Conservation (phyloP, 345 rosid species). For the Populus deltoides region DNA sequence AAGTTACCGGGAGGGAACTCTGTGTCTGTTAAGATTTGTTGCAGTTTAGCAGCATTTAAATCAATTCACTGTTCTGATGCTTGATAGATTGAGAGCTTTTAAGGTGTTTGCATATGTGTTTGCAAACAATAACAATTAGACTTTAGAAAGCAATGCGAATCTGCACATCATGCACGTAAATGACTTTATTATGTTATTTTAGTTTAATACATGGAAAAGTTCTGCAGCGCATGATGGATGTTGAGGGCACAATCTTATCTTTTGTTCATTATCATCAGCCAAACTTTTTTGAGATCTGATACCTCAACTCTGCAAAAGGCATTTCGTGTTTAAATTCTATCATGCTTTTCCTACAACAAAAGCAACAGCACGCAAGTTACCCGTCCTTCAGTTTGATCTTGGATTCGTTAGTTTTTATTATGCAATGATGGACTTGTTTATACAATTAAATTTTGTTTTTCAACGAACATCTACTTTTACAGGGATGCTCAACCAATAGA, state of each 20-base stretch:
- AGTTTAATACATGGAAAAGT: not conserved
- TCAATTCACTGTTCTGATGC: not conserved
- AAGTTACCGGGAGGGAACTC: not conserved
- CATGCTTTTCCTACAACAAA: not conserved
- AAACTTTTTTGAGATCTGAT: not conserved
- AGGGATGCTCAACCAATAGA: conserved; percentile 78
- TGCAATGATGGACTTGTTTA: not conserved
- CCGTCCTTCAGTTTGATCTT: not conserved
- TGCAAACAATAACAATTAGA: not conserved
- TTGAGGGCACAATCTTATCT: not conserved
- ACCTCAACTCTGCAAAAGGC: not conserved
- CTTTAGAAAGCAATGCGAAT: not conserved
- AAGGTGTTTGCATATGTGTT: not conserved
- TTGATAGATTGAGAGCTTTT: not conserved
- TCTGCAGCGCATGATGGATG: not conserved
- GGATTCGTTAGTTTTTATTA: not conserved
- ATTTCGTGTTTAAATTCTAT: not conserved
- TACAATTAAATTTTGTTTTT: not conserved
- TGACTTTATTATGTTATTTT: not conserved
- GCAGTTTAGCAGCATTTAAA: not conserved
- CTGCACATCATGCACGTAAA: not conserved
- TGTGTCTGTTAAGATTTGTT: not conserved
- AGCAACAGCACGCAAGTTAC: not conserved
- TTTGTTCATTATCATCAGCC: not conserved
- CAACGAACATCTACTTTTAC: conserved; percentile 1